phyloP scores from a whole-genome alignment of 1,284 basidiomycete genomes.

The Fistulina hepatica region DNA sequence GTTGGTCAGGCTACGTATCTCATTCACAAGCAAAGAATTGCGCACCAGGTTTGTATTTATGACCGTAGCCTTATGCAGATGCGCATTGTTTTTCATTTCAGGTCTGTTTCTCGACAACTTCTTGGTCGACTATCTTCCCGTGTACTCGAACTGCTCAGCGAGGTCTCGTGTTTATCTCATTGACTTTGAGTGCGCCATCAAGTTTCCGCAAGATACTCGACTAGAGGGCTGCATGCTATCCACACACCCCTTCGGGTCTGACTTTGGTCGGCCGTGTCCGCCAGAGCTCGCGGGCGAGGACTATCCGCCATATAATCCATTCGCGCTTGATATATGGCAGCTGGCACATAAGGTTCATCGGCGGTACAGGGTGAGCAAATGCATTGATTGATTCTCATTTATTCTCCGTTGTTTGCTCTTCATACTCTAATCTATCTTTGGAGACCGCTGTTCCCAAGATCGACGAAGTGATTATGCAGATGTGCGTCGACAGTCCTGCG shows the following conservation, averaged over 20 bases:
- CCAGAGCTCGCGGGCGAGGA: background rate
- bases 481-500: no score
- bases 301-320: background rate
- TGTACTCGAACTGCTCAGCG: background rate
- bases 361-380: no score
- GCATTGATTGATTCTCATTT: no score
- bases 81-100: background rate
- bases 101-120: background rate
- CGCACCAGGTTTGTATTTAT: background rate
- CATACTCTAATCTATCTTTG: no score
- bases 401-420: no score
- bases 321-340: constrained; percentile 1
- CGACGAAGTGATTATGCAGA: no score
- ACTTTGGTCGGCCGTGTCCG: background rate
- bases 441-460: no score
- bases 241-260: background rate
- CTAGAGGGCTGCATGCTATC: background rate
- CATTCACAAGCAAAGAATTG: background rate
- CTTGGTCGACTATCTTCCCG: background rate
- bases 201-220: background rate
- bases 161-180: background rate
- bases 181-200: background rate
- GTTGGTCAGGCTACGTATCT: background rate
- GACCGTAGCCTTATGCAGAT: background rate
- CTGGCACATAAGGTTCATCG: no score